Base-by-base conservation (phyloP, 371 early-diverging fungal genomes). In the Syncephalastrum sp. region DNA sequence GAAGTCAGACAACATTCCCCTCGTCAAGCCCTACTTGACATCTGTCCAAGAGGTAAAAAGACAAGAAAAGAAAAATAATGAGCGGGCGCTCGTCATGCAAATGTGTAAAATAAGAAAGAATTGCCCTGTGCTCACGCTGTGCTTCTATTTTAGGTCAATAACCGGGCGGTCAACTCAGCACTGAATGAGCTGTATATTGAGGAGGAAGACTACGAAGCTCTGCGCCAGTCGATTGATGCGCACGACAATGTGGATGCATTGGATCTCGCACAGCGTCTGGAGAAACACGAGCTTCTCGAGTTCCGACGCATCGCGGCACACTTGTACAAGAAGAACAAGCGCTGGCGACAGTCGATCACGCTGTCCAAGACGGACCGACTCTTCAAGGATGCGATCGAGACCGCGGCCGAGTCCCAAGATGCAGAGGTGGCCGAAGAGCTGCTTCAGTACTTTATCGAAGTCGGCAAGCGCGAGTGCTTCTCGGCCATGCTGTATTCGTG, bases 321-420 rank as follows among this genome's bases (percentile, higher is more conserved):
- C 57, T 75, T 98, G 49, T 97, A 95, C 86, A 93, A 85, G 85
- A 88, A 81, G 61, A 96, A 94, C 84, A 90, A 92, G 74, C 88
- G 94, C 60, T 98, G 96, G 95, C 84, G 87, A 70, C 92, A 97
- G 73, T 94, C 96, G 14, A 88, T 98, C 70, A 83, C 86, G 12
- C 80, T 98, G 55, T 96, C 95, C 17, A 96, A 97, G 83, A 88
- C 93, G 75, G 97, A 98, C 68, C 81, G 89, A 54, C 85, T 97
- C 43, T 97, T 88, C 83, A 94, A 93, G 83, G 99, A 98, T 67
- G 96, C 96, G 4, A 96, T 97, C 90, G 94, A 95, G 51, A 95
- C 98, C 1, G 99, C 96, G 8, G 90, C 91, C 6, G 91, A 87
- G 61, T 93, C 94, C 13, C 85, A 83, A 50, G 92, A 88, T 56